Evolutionary conservation across 805 yeast species (phyloP), one percentile per base, ranked within the genome.

Genomic region (Peterozyma xylosa): DNA sequence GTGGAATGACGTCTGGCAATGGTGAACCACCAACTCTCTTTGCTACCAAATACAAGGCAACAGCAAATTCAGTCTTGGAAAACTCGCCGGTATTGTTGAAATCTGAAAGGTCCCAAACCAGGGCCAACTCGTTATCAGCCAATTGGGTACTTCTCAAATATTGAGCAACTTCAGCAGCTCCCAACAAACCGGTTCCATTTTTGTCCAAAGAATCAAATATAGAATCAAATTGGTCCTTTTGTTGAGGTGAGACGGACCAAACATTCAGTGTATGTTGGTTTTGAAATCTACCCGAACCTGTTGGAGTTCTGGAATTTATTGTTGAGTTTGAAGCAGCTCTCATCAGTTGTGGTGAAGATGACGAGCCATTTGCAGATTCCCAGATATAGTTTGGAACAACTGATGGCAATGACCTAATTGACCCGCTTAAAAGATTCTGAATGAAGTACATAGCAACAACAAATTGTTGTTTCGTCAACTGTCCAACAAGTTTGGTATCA

Each of bases 101-200:
- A 60, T 93, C 97, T 9, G 98, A 79, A 52, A 93, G 71, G 63
- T 93, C 99, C 99, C 99, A 93, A 37, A 91, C 80, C 18, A 78
- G 67, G 1, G 98, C 99, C 49, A 93, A 73, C 16, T 78, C 80
- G 42, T 86, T 90, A 55, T 90, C 96, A 42, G 81, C 74, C 47
- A 93, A 74, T 49, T 86, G 85, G 2, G 98, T 91, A 9, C 93
- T 84, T 72, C 87, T 80, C 53, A 93, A 76, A 59, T 90, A 88
- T 7, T 84, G 82, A 6, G 96, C 99, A 38, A 93, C 88, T 51
- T 87, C 87, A 47, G 73, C 78, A 2, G 96, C 83, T 17, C 82
- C 75, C 51, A 91, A 71, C 2, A 68, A 56, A 5, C 95, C 96
- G 2, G 67, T 46, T 32, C 74, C 71, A 7, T 66, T 41, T 51